These are phyloP conservation scores for Alternaria brassicicola DNA, from an alignment of 2,329 filamentous ascomycete genomes.

Conservation along the genomic window DNA sequence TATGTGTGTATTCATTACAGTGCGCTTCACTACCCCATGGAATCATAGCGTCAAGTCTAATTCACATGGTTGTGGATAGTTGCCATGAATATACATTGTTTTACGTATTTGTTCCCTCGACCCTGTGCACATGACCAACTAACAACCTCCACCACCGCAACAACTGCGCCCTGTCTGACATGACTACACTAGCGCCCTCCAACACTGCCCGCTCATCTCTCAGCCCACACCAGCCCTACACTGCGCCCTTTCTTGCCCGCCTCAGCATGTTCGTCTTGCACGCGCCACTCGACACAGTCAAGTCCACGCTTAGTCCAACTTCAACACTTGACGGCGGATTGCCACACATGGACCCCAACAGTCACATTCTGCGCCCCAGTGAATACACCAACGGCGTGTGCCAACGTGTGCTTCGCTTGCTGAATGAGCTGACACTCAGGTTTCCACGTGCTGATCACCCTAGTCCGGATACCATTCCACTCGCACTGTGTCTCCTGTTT, in stretches of 20 bases:
- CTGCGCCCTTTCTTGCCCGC: slow-evolving; percentile 2
- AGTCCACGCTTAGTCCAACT: background rate
- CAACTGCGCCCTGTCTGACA: background rate
- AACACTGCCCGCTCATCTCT: background rate
- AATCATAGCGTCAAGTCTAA: too few relatives aligned
- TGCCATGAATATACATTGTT: too few relatives aligned
- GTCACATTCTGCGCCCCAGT: background rate
- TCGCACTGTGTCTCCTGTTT: background rate
- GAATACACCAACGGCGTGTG: background rate
- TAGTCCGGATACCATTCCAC: background rate
- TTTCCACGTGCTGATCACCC: background rate
- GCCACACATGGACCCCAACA: background rate
- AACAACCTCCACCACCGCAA: background rate
- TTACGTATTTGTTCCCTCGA: background rate
- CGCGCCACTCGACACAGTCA: background rate
- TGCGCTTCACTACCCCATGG: too few relatives aligned
- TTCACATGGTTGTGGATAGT: too few relatives aligned
- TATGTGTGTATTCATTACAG: too few relatives aligned
- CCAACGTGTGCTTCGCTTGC: background rate
- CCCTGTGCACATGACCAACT: background rate
- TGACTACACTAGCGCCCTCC: background rate
- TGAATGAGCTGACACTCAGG: background rate
- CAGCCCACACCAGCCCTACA: background rate
- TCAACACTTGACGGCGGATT: background rate
- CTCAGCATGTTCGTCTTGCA: slow-evolving; percentile 5